Percentiles rank a stretch among this genome's conserved stretches.
phyloP scores from a whole-genome alignment of 2,329 filamentous ascomycete genomes.

The Fusarium mangiferae region DNA sequence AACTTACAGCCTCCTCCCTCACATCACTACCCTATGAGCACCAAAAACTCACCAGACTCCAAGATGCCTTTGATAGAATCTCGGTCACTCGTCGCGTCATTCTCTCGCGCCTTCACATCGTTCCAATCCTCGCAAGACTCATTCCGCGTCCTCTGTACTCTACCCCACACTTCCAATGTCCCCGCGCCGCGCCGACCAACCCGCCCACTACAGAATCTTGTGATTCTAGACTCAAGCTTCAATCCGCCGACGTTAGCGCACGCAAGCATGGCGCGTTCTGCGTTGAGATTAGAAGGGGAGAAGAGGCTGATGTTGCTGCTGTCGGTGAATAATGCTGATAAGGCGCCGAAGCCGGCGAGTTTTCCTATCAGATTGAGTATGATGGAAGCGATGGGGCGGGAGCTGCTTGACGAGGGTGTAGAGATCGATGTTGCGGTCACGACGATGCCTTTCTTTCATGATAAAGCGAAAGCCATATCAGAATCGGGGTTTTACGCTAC shows the following conservation, averaged over 20 bases:
- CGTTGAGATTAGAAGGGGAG: constrained; percentile 44
- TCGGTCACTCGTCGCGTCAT: constrained; percentile 52
- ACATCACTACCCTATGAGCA: constrained; percentile 12
- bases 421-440: constrained; percentile 76
- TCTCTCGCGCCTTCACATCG: constrained; percentile 55
- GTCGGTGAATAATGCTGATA: constrained; percentile 73
- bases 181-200: constrained; percentile 35
- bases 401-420: constrained; percentile 52
- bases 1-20: not conserved
- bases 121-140: constrained; percentile 57
- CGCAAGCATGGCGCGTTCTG: constrained; percentile 64
- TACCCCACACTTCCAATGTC: constrained; percentile 40
- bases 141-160: constrained; percentile 59
- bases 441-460: constrained; percentile 77
- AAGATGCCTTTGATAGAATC: constrained; percentile 37
- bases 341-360: constrained; percentile 71
- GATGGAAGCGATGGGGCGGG: constrained; percentile 75
- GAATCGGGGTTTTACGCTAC: constrained; percentile 54
- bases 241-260: constrained; percentile 74
- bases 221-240: constrained; percentile 75
- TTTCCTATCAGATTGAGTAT: constrained; percentile 75
- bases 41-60: not conserved
- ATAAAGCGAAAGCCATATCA: constrained; percentile 72
- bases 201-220: constrained; percentile 49
- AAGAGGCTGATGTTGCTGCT: constrained; percentile 66